Evolutionary conservation across 306 rosid species (phyloP).

Genomic region (Abrus precatorius): DNA sequence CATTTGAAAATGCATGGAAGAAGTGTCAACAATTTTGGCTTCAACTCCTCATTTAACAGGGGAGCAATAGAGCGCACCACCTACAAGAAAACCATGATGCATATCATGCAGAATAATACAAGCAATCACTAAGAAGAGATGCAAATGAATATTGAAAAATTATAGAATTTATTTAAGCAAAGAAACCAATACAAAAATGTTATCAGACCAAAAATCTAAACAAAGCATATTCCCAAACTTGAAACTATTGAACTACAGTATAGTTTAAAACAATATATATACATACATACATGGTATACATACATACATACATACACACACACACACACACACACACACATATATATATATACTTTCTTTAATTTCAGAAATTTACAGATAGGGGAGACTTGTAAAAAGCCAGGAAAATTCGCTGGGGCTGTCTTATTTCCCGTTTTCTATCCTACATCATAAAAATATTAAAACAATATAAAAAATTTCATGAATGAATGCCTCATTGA

Average conservation of each 20-base stretch:
- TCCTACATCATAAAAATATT: not conserved
- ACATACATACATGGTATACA: not conserved
- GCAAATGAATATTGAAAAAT: constrained; percentile 16
- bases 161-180: not conserved
- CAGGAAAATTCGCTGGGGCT: constrained; percentile 12
- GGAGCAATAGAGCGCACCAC: constrained; percentile 91
- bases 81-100: constrained; percentile 56
- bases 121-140: constrained; percentile 1
- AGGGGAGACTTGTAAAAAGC: not conserved
- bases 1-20: constrained; percentile 90
- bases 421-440: constrained; percentile 12
- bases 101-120: constrained; percentile 40
- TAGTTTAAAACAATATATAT: not conserved
- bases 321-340: too few species aligned
- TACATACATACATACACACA: not conserved
- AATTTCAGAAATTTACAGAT: not conserved
- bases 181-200: constrained; percentile 19
- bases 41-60: constrained; percentile 71
- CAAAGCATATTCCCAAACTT: constrained; percentile 11
- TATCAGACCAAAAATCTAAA: not conserved
- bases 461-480: constrained; percentile 1
- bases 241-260: constrained; percentile 1
- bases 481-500: constrained; percentile 23
- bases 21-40: constrained; percentile 86
- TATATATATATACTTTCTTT: not conserved